Evolutionary conservation across 169 alveolate genomes (phyloP).

Genomic region (Cryptosporidium parvum): DNA sequence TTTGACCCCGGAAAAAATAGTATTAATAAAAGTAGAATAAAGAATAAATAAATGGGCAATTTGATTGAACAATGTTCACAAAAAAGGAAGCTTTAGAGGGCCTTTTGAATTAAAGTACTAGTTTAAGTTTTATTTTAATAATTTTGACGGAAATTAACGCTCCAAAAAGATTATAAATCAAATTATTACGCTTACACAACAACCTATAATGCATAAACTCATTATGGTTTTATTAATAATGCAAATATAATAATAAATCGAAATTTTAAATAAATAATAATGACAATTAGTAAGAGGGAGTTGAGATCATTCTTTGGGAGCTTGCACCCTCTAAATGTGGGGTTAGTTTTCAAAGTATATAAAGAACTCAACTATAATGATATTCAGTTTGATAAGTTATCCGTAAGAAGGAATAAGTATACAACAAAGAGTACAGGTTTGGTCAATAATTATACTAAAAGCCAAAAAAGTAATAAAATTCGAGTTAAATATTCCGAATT

Average conservation of each 20-base stretch:
- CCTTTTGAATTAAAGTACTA: neutral
- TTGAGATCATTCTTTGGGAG: constrained; percentile 1
- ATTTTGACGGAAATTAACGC: neutral
- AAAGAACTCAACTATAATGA: constrained; percentile 10
- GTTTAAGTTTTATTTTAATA: neutral
- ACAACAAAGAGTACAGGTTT: neutral
- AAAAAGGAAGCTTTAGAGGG: neutral
- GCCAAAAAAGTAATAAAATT: neutral
- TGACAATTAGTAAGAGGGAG: constrained; percentile 41
- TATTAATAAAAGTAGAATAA: neutral
- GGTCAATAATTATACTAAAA: neutral
- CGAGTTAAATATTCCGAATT: constrained; percentile 21
- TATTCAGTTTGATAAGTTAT: neutral
- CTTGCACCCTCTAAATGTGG: constrained; percentile 43
- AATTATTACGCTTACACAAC: neutral
- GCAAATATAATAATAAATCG: neutral
- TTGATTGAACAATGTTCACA: neutral
- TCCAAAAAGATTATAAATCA: neutral
- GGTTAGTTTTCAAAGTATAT: constrained; percentile 25
- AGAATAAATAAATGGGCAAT: neutral
- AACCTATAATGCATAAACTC: neutral
- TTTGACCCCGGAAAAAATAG: constrained; percentile 10
- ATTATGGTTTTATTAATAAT: constrained; percentile 8
- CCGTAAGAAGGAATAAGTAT: neutral
- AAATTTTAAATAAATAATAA: neutral